These are phyloP conservation scores for Phytophthora rubi DNA, from an alignment of 352 stramenopile species.

Conservation along the genomic window DNA sequence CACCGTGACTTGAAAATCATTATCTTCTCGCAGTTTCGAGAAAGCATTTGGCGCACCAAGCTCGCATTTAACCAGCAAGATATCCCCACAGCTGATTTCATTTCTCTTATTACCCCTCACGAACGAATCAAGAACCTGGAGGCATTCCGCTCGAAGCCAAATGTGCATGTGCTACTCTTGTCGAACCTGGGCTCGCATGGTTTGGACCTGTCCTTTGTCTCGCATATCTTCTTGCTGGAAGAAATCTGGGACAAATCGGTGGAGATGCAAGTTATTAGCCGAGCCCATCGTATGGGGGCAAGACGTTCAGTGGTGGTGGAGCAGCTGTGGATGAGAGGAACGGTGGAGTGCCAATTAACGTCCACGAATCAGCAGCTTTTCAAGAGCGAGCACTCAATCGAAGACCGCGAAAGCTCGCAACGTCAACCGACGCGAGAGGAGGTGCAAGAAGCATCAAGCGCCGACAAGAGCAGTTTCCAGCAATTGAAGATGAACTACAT, in stretches of 20 bases:
- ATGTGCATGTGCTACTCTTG: slow-evolving; percentile 92
- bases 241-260: slow-evolving; percentile 96
- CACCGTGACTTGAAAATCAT: slow-evolving; percentile 61
- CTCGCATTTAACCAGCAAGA: slow-evolving; percentile 64
- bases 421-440: slow-evolving; percentile 26
- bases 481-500: slow-evolving; percentile 46
- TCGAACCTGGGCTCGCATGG: slow-evolving; percentile 93
- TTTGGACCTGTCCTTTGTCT: slow-evolving; percentile 97
- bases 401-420: slow-evolving; percentile 11
- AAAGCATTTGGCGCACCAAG: slow-evolving; percentile 71
- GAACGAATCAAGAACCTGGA: slow-evolving; percentile 52
- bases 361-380: slow-evolving; percentile 25
- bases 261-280: slow-evolving; percentile 94
- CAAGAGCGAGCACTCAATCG: neutral
- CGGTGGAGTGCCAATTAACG: slow-evolving; percentile 72
- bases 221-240: slow-evolving; percentile 97
- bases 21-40: slow-evolving; percentile 75
- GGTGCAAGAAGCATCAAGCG: slow-evolving; percentile 24
- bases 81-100: slow-evolving; percentile 62
- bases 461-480: slow-evolving; percentile 41
- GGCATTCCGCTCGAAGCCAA: slow-evolving; percentile 52
- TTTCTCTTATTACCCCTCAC: slow-evolving; percentile 40
- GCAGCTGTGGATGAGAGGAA: slow-evolving; percentile 84
- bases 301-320: slow-evolving; percentile 91
- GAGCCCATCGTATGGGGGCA: slow-evolving; percentile 95